Evolutionary conservation across 2,329 filamentous ascomycete genomes (phyloP).

Genomic region (Exophiala phaeomuriformis): DNA sequence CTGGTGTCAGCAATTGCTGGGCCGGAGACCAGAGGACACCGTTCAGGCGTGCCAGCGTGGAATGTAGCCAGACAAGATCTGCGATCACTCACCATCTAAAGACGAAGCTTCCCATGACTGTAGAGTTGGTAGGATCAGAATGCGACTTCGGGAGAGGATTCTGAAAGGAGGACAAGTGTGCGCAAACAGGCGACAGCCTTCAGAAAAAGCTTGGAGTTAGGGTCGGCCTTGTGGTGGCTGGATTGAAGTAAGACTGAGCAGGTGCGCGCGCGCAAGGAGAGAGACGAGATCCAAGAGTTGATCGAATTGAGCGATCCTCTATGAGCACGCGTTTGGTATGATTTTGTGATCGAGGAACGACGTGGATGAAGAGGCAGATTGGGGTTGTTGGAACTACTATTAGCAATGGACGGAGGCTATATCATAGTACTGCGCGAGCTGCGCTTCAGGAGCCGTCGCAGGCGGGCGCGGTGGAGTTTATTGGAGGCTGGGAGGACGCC

Average conservation of each 20-base stretch:
- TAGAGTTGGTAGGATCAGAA: background rate
- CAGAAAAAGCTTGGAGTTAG: constrained; percentile 26
- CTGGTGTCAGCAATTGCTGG: constrained; percentile 9
- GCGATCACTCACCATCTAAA: constrained; percentile 25
- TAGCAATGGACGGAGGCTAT: background rate
- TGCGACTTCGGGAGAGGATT: background rate
- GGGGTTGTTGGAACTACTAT: background rate
- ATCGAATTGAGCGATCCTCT: background rate
- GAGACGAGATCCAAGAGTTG: background rate
- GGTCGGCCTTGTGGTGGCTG: constrained; percentile 16
- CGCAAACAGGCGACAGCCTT: constrained; percentile 16
- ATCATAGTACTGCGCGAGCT: background rate
- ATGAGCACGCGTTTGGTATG: background rate
- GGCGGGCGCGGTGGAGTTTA: background rate
- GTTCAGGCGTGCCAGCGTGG: constrained; percentile 4
- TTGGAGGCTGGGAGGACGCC: background rate
- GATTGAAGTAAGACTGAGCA: background rate
- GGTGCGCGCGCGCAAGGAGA: background rate
- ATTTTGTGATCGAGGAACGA: background rate
- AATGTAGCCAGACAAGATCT: background rate
- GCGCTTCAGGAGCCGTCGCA: background rate
- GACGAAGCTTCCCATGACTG: constrained; percentile 26
- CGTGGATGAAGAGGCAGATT: background rate
- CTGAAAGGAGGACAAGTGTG: background rate
- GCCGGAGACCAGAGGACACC: background rate